A percentile compares a stretch with the other conserved stretches of the same genome.
Conservation (phyloP, 257 asterid genomes). For the Solanum sitiens region DNA sequence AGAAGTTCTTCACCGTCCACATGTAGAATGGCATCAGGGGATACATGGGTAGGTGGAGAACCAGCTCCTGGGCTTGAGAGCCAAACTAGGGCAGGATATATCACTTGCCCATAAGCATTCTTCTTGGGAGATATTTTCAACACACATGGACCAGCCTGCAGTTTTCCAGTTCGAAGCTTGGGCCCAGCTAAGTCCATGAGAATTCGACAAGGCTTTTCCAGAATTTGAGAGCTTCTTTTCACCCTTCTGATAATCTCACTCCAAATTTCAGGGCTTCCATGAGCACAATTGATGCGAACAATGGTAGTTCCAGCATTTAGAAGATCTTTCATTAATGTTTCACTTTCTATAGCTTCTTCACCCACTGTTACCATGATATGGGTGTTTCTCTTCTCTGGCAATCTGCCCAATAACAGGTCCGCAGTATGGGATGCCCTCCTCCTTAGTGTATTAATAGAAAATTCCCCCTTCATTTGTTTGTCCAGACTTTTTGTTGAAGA, state of each 20-base stretch:
- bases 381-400: slow-evolving; percentile 30
- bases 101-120: slow-evolving; percentile 35
- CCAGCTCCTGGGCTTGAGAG: slow-evolving; percentile 38
- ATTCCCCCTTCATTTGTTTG: slow-evolving; percentile 22
- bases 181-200: slow-evolving; percentile 86
- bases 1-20: slow-evolving; percentile 49
- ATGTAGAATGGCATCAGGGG: slow-evolving; percentile 40
- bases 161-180: slow-evolving; percentile 63
- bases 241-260: slow-evolving; percentile 38
- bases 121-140: slow-evolving; percentile 53
- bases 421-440: slow-evolving; percentile 27
- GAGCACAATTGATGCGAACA: slow-evolving; percentile 72
- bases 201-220: slow-evolving; percentile 64
- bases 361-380: slow-evolving; percentile 79
- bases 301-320: slow-evolving; percentile 45
- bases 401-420: slow-evolving; percentile 40
- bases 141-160: slow-evolving; percentile 51
- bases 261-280: slow-evolving; percentile 54
- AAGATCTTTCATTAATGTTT: slow-evolving; percentile 35
- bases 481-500: slow-evolving; percentile 14
- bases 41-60: slow-evolving; percentile 53
- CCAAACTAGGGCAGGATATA: slow-evolving; percentile 53
- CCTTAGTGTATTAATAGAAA: slow-evolving; percentile 31
- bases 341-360: slow-evolving; percentile 40
- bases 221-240: slow-evolving; percentile 36